These are phyloP conservation scores for Colletotrichum orchidophilum DNA, from an alignment of 2,329 filamentous ascomycete species.

Conservation along the genomic window DNA sequence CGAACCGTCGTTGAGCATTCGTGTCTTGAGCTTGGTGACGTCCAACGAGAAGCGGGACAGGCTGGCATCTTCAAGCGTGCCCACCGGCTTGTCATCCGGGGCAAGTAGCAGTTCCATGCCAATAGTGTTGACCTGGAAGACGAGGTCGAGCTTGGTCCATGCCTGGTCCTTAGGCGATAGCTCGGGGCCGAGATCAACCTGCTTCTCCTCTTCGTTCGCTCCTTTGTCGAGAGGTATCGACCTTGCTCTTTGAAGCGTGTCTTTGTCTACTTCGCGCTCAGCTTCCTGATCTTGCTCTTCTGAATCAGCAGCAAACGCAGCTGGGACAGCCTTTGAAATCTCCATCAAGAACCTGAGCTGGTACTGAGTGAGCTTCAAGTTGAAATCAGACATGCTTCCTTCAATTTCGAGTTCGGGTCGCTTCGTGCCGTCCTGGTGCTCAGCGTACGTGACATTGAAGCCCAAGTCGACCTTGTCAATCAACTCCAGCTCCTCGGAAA, in stretches of 20 bases:
- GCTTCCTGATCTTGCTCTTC: conserved; percentile 79
- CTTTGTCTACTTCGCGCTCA: conserved; percentile 75
- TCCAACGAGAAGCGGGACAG: conserved; percentile 95
- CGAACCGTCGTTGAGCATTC: conserved; percentile 91
- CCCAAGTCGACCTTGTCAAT: conserved; percentile 96
- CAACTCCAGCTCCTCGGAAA: conserved; percentile 89
- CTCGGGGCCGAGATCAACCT: conserved; percentile 73
- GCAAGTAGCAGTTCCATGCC: conserved; percentile 88
- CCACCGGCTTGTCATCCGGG: conserved; percentile 79
- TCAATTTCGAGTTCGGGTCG: conserved; percentile 92
- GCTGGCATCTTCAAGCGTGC: conserved; percentile 79
- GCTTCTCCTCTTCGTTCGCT: conserved; percentile 48
- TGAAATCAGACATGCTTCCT: conserved; percentile 92
- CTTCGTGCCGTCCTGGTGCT: conserved; percentile 80
- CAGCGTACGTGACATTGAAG: conserved; percentile 91
- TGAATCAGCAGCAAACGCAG: conserved; percentile 81
- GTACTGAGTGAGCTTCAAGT: conserved; percentile 86
- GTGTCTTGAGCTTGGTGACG: conserved; percentile 88
- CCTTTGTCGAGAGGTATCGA: conserved; percentile 46
- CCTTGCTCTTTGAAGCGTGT: conserved; percentile 58
- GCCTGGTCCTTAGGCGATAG: conserved; percentile 73
- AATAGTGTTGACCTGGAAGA: conserved; percentile 89
- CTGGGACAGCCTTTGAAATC: conserved; percentile 86
- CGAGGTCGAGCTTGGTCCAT: conserved; percentile 93
- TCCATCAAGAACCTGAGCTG: conserved; percentile 92